Base-by-base conservation (phyloP, 2,329 filamentous ascomycete species). In the Apiospora aurea region DNA sequence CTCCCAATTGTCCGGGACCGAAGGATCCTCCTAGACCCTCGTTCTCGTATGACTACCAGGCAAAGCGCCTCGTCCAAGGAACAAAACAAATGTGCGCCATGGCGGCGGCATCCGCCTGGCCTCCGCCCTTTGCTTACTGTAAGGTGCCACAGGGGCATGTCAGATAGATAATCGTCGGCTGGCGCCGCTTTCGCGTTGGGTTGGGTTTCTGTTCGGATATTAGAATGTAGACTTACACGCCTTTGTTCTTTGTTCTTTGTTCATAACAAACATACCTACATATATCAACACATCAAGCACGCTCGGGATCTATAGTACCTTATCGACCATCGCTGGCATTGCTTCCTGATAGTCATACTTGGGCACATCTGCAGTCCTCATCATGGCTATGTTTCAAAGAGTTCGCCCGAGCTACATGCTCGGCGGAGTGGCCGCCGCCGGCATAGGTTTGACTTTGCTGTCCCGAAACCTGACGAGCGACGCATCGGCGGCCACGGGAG, bases 401-500 rank as follows among this genome's bases (percentile, higher is more conserved):
- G 44, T 47, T 18, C 61, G 68, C 6, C 57, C 61, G 6, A 7
- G 64, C 34, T 47, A 69, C 34, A 24, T 72, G 11, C 53, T 73
- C 38, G 69, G 70, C 43, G 57, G 72, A 26, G 67, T 71, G 18
- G 74, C 73, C n/a, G 46, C 76, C 29, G 75, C 76, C 38, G 75
- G 77, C 16, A 24, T 77, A 11, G 75, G 79, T 11, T 44, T 76
- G 44, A 75, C 76, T 0, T 41, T 79, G 18, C 79, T 78, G 69
- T 78, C 75, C 47, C 75, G 73, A 34, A 76, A 75, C 49, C 74
- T 75, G 51, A 75, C 72, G 29, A 72, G 26, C 38, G 71, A 75
- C 11, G 78, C 75, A 3, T 72, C 77, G 34, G 79, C 79, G 13
- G 77, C 78, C 46, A 76, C 73, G 10, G 78, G 76, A 14, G 73